Percentiles rank a stretch among this genome's conserved stretches.
These are phyloP conservation scores for Suillus subluteus DNA, from an alignment of 768 basidiomycete species.

Conservation along the genomic window DNA sequence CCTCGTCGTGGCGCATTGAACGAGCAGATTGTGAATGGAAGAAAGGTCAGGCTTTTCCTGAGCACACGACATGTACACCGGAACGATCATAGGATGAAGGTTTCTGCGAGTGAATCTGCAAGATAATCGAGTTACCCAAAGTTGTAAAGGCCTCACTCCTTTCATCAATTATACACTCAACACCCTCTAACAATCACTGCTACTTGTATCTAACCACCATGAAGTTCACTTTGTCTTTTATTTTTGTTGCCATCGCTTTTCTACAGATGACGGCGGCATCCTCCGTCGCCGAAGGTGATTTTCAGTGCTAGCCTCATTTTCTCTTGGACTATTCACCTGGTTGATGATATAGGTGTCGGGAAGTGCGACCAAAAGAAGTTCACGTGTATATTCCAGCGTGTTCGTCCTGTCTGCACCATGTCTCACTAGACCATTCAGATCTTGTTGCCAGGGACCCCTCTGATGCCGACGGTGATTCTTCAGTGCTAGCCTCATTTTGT, in stretches of 20 bases:
- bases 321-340: neutral
- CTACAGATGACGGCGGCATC: neutral
- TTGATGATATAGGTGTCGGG: neutral
- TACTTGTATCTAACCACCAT: neutral
- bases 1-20: neutral
- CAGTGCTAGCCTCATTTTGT: too few species aligned
- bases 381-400: neutral
- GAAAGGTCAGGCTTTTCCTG: neutral
- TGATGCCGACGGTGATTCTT: too few species aligned
- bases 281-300: neutral
- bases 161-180: neutral
- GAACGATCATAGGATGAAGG: neutral
- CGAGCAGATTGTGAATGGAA: neutral
- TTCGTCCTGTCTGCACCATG: too few species aligned
- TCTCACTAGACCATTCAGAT: too few species aligned
- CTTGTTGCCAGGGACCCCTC: too few species aligned
- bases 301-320: neutral
- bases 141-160: neutral
- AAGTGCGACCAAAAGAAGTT: neutral
- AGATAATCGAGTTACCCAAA: neutral
- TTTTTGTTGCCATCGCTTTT: neutral
- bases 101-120: neutral
- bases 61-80: neutral
- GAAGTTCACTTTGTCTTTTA: neutral
- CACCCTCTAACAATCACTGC: neutral